phyloP scores from a whole-genome alignment of 2,329 filamentous ascomycete genomes.

The Calonectria pteridis region DNA sequence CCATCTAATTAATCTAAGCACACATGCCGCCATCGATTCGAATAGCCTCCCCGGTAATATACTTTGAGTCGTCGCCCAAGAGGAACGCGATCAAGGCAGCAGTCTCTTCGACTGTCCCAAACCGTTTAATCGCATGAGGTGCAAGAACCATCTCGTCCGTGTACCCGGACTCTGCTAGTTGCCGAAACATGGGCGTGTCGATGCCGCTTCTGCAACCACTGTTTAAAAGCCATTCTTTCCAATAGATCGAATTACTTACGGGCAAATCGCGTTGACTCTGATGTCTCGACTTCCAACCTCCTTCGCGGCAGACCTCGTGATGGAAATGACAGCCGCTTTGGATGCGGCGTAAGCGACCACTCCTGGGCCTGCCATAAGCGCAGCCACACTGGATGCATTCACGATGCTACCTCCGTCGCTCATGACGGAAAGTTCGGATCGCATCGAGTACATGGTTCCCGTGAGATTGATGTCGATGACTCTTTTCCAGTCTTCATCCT shows the following conservation, averaged over 20 bases:
- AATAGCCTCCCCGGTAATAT: background rate
- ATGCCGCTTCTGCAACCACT: background rate
- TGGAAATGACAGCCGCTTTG: background rate
- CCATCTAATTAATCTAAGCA: background rate
- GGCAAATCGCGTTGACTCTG: background rate
- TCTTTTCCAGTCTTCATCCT: background rate
- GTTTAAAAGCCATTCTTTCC: background rate
- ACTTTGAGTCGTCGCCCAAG: background rate
- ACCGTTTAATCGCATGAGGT: background rate
- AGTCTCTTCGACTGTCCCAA: background rate
- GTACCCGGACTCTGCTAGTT: background rate
- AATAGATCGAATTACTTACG: background rate
- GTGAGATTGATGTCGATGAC: background rate
- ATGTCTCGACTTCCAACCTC: background rate
- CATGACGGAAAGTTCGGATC: background rate
- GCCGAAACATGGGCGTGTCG: background rate
- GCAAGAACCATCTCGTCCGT: background rate
- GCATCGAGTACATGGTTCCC: slow-evolving; percentile 1
- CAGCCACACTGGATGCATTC: background rate
- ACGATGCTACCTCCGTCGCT: background rate
- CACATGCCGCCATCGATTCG: background rate
- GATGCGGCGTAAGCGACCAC: background rate
- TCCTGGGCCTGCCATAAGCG: background rate
- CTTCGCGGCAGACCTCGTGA: background rate
- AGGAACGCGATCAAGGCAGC: background rate